Evolutionary conservation across 2,329 filamentous ascomycete genomes (phyloP).

Genomic region (Verticillium isaacii): DNA sequence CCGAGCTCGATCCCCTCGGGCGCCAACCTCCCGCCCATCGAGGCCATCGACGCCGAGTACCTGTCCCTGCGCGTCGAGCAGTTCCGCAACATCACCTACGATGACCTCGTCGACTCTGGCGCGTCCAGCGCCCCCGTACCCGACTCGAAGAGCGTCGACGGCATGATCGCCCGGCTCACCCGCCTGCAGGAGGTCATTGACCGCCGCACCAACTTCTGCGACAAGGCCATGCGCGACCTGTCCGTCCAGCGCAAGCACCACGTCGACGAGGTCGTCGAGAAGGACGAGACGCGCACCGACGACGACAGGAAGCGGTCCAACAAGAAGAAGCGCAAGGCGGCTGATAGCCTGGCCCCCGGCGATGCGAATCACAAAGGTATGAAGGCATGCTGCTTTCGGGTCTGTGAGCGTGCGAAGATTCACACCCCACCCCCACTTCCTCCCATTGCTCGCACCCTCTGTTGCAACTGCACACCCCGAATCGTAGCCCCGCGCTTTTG

Average conservation of each 20-base stretch:
- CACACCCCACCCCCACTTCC: background rate
- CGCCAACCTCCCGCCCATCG: constrained; percentile 49
- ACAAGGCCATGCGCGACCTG: constrained; percentile 68
- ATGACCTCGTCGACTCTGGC: constrained; percentile 64
- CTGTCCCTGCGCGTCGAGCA: constrained; percentile 58
- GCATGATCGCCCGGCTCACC: constrained; percentile 59
- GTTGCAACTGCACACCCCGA: too few species aligned
- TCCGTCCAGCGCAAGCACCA: constrained; percentile 60
- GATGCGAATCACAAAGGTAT: constrained; percentile 36
- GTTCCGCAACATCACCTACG: constrained; percentile 57
- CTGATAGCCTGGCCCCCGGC: constrained; percentile 51
- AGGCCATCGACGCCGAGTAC: constrained; percentile 57
- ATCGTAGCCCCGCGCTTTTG: background rate
- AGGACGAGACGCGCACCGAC: constrained; percentile 40
- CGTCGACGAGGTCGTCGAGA: constrained; percentile 44
- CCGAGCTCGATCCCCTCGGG: constrained; percentile 52
- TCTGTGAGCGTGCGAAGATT: background rate
- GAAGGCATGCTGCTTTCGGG: constrained; percentile 5
- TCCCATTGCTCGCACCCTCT: too few species aligned
- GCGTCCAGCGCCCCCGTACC: constrained; percentile 54
- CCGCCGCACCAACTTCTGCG: constrained; percentile 61
- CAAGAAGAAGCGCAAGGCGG: constrained; percentile 74
- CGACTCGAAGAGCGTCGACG: constrained; percentile 58
- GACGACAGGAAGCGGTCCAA: constrained; percentile 55
- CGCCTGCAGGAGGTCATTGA: constrained; percentile 63